Conservation (phyloP, 129 eudicot genomes). For the Flaveria sonorensis region DNA sequence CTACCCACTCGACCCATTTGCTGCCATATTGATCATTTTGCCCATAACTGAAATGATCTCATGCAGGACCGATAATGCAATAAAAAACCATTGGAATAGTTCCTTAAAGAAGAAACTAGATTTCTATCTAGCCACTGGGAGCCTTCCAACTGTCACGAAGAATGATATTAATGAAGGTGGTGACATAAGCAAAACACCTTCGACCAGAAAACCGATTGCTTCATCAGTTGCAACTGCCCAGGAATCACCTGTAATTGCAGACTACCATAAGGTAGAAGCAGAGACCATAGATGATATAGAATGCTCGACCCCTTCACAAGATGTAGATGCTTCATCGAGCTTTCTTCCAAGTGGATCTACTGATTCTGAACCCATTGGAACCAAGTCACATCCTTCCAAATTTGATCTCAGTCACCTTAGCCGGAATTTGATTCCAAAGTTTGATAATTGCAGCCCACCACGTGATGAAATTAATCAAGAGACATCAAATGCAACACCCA, state of each 20-base stretch:
- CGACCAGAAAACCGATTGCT: slow-evolving; percentile 34
- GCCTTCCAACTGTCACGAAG: slow-evolving; percentile 66
- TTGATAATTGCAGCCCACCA: slow-evolving; percentile 39
- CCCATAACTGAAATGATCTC: slow-evolving; percentile 11
- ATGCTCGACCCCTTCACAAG: slow-evolving; percentile 46
- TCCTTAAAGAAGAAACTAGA: slow-evolving; percentile 86
- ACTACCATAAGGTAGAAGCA: slow-evolving; percentile 47
- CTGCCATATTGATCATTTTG: not conserved
- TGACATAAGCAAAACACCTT: slow-evolving; percentile 41
- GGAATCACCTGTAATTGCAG: slow-evolving; percentile 51
- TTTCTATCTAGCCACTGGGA: slow-evolving; percentile 75
- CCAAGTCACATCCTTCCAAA: slow-evolving; percentile 38
- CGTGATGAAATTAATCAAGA: slow-evolving; percentile 35
- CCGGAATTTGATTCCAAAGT: slow-evolving; percentile 37
- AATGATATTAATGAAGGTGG: slow-evolving; percentile 34
- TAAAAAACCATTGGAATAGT: slow-evolving; percentile 98
- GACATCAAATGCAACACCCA: slow-evolving; percentile 37
- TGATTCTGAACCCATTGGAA: slow-evolving; percentile 40
- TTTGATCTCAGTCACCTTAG: slow-evolving; percentile 38
- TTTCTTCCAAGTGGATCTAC: slow-evolving; percentile 50
- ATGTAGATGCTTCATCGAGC: slow-evolving; percentile 44
- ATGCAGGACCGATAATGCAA: slow-evolving; percentile 92
- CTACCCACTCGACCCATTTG: not conserved
- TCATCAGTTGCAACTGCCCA: slow-evolving; percentile 43
- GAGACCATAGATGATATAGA: slow-evolving; percentile 48